Evolutionary conservation across 306 rosid species (phyloP).

Genomic region (Ormosia emarginata): DNA sequence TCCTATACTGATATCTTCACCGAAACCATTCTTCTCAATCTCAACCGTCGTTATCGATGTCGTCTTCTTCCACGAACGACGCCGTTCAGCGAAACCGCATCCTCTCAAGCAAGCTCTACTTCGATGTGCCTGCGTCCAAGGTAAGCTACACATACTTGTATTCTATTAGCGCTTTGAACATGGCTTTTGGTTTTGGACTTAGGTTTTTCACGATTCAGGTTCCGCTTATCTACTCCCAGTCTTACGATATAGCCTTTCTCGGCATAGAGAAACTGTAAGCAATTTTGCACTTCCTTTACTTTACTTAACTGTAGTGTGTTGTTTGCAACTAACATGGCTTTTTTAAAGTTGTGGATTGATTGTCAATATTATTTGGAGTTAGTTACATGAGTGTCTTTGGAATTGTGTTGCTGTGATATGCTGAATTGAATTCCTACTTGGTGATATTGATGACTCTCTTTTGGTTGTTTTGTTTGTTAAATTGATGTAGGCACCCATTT

Average conservation of each 20-base stretch:
- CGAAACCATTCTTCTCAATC: background rate
- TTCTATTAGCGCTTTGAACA: background rate
- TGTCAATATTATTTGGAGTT: background rate
- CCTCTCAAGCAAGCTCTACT: constrained; percentile 80
- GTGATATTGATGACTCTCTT: background rate
- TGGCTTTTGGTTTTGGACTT: background rate
- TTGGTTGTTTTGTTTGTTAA: background rate
- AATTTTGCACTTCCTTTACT: background rate
- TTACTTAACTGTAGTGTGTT: background rate
- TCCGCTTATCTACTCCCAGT: constrained; percentile 73
- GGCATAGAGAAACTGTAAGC: constrained; percentile 90
- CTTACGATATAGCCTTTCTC: constrained; percentile 73
- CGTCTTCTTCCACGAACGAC: constrained; percentile 45
- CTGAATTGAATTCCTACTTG: background rate
- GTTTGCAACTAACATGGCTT: background rate
- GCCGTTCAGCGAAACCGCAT: constrained; percentile 53
- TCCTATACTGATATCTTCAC: background rate
- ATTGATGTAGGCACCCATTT: constrained; percentile 79
- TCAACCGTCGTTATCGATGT: constrained; percentile 36
- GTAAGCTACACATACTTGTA: constrained; percentile 21
- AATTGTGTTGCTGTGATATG: background rate
- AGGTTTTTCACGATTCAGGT: constrained; percentile 48
- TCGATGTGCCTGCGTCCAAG: constrained; percentile 67
- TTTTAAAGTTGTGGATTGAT: background rate
- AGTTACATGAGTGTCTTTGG: background rate